Evolutionary conservation across 176 grass and related monocot species (phyloP), one percentile per base, ranked within the genome.

Genomic region (Cenchrus purpureus): DNA sequence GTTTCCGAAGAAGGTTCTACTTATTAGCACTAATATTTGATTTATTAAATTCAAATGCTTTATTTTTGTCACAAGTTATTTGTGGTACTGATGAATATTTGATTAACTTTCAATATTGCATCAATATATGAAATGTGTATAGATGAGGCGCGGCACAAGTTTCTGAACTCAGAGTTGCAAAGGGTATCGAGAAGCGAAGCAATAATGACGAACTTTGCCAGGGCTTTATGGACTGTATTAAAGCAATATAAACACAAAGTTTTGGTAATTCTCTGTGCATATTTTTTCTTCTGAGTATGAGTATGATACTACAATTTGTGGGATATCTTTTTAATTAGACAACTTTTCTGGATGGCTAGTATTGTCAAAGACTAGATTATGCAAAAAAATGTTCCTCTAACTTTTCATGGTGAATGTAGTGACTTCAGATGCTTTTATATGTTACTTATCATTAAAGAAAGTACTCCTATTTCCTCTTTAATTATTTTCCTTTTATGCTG

Each of bases 241-340:
- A 94, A 89, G 76, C 87, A 89, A 45, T 89, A 87, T 76, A 92
- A 91, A 77, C 68, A 87, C 60, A 94, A 87, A 78, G 86, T 89
- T 89, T 73, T 74, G 83, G 92, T 91, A 89, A 89, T 77, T 40
- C 81, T 8, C 9, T 20, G 50, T 72, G 40, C 65, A 7, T 65
- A 1, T 59, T 68, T 29, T 73, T 88, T 37, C 60, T 76, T 69
- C 29, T 45, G 28, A 77, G 28, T 85, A 65, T 45, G 28, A 77
- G 28, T 85, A 65, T 76, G 45, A 55, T 77, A 77, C 13, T 82
- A 65, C 69, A 32, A 46, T 82, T 72, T 55, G n/a, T 56, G 42
- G 88, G 85, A 81, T 20, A 76, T 71, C 8, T 55, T 55, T 81
- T 86, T 12, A 65, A 10, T 65, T 28, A 70, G 54, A 68, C 58